Evolutionary conservation across 805 yeast species (phyloP).

Genomic region (Wickerhamomyces alni): DNA sequence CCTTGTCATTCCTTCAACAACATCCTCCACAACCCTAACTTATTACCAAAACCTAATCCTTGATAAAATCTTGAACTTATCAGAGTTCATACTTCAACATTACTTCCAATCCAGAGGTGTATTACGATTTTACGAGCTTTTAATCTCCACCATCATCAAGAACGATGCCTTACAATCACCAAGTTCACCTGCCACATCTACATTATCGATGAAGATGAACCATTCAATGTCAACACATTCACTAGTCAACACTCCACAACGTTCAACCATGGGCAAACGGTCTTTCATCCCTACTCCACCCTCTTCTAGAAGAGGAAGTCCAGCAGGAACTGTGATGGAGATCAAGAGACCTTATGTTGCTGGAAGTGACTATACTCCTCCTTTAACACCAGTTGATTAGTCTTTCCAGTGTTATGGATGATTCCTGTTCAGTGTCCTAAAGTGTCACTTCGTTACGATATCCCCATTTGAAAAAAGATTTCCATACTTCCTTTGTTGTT

Average conservation of each 20-base stretch:
- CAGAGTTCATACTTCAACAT: constrained; percentile 4
- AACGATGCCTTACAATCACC: constrained; percentile 6
- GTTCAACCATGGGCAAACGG: not conserved
- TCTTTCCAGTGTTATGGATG: no score
- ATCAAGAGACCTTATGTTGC: not conserved
- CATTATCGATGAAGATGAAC: not conserved
- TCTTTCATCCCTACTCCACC: constrained; percentile 19
- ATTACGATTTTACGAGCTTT: constrained; percentile 10
- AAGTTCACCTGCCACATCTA: constrained; percentile 2
- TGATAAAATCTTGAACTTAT: constrained; percentile 2
- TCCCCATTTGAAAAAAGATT: no score
- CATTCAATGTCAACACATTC: not conserved
- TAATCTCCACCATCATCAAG: constrained; percentile 9
- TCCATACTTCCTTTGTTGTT: no score
- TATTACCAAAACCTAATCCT: constrained; percentile 3
- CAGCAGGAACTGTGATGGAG: constrained; percentile 15
- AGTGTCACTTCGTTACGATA: no score
- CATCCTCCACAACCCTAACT: not conserved
- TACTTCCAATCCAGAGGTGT: constrained; percentile 13
- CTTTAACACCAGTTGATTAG: constrained; percentile 19
- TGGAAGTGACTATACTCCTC: constrained; percentile 12
- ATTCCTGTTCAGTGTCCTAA: no score
- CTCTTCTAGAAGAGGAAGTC: constrained; percentile 23
- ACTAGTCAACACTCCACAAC: not conserved
- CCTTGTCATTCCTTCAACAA: constrained; percentile 7